Evolutionary conservation across 352 stramenopile species (phyloP).

Genomic region (Paralagenidium karlingii): DNA sequence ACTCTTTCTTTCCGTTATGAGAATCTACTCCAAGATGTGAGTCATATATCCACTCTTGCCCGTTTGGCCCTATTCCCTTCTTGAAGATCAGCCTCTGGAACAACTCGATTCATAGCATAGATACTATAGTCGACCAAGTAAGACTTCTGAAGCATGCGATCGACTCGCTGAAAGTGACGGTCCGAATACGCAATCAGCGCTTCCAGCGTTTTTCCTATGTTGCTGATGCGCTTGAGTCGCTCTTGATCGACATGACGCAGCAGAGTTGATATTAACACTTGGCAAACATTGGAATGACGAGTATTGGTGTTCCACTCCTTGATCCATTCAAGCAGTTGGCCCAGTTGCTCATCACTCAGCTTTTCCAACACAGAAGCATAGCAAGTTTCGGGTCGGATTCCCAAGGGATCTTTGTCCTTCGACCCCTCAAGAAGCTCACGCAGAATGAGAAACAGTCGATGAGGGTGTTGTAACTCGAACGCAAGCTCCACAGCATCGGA

Average conservation of each 20-base stretch:
- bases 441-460: constrained; percentile 89
- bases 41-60: too few relatives aligned
- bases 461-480: constrained; percentile 89
- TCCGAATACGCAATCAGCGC: constrained; percentile 95
- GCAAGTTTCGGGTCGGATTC: constrained; percentile 44
- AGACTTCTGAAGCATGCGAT: constrained; percentile 92
- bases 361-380: constrained; percentile 49
- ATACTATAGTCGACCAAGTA: constrained; percentile 95
- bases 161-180: constrained; percentile 94
- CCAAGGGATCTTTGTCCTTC: constrained; percentile 45
- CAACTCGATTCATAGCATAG: constrained; percentile 75
- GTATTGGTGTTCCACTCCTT: constrained; percentile 98
- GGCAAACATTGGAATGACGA: constrained; percentile 87
- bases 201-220: constrained; percentile 74
- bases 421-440: constrained; percentile 66
- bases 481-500: constrained; percentile 72
- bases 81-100: constrained; percentile 23
- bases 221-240: constrained; percentile 57
- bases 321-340: constrained; percentile 88
- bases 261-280: constrained; percentile 88
- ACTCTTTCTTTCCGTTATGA: constrained; percentile 70
- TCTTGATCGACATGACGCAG: constrained; percentile 55
- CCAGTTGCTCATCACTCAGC: constrained; percentile 76
- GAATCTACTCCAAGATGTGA: too few relatives aligned
- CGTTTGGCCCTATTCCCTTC: too few relatives aligned